Conservation (phyloP, 1,284 basidiomycete species). For the Puccinia triticina region DNA sequence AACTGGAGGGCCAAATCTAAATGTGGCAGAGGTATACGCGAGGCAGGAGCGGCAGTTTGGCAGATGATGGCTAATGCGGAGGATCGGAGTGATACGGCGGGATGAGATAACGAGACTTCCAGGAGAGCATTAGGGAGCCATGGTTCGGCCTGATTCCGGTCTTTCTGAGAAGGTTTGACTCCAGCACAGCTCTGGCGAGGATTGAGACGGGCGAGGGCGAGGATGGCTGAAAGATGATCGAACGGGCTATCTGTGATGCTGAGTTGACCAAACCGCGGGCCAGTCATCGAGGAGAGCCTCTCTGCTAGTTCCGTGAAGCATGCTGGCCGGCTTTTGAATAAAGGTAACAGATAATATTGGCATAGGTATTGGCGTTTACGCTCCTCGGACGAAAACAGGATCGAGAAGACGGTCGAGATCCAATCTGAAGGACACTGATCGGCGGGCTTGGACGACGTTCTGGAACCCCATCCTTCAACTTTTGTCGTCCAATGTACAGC, state of each 20-base stretch:
- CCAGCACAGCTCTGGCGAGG: neutral
- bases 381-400: conserved; percentile 37
- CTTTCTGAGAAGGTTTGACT: neutral
- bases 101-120: conserved; percentile 34
- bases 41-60: conserved; percentile 14
- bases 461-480: conserved; percentile 28
- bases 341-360: conserved; percentile 41
- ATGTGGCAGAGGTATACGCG: conserved; percentile 18
- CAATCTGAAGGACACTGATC: neutral
- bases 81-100: conserved; percentile 28
- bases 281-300: neutral
- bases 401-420: conserved; percentile 25
- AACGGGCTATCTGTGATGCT: neutral
- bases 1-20: conserved; percentile 28
- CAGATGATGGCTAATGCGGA: conserved; percentile 40
- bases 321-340: conserved; percentile 37
- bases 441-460: neutral
- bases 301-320: conserved; percentile 24
- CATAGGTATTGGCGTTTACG: conserved; percentile 45
- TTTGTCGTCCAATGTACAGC: conserved; percentile 34
- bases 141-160: neutral
- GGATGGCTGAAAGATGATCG: conserved; percentile 37
- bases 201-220: conserved; percentile 41
- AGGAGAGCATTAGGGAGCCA: conserved; percentile 21
- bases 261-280: neutral